Conservation (phyloP, 2,329 filamentous ascomycete genomes). For the Peltaster fructicola region DNA sequence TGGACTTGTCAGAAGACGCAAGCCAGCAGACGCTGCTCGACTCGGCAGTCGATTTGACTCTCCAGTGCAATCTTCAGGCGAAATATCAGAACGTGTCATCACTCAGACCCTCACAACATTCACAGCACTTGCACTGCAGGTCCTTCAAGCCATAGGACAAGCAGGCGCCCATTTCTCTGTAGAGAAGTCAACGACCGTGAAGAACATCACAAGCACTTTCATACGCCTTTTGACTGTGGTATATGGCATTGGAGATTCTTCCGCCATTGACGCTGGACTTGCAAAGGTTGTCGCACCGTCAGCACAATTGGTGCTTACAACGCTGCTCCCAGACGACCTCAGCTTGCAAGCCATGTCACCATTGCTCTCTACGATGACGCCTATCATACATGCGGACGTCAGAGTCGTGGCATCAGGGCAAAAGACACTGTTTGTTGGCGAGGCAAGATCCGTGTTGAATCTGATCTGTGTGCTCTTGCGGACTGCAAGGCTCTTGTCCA, state of each 20-base stretch:
- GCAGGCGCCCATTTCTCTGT: slow-evolving; percentile 63
- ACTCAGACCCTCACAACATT: slow-evolving; percentile 54
- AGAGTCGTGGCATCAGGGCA: too few relatives aligned
- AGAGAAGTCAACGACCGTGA: slow-evolving; percentile 52
- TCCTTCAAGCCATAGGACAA: slow-evolving; percentile 68
- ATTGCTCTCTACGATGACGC: too few relatives aligned
- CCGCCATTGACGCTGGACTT: too few relatives aligned
- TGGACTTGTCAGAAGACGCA: slow-evolving; percentile 51
- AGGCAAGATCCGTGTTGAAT: too few relatives aligned
- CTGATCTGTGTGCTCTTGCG: slow-evolving; percentile 9
- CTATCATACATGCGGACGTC: too few relatives aligned
- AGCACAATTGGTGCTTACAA: slow-evolving; percentile 59
- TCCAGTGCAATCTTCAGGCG: slow-evolving; percentile 39
- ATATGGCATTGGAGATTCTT: slow-evolving; percentile 53
- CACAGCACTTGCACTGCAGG: slow-evolving; percentile 58
- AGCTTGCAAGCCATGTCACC: too few relatives aligned
- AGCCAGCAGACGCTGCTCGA: slow-evolving; percentile 34
- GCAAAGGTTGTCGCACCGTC: slow-evolving; percentile 51
- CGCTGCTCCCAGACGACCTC: too few relatives aligned
- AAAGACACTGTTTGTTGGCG: too few relatives aligned
- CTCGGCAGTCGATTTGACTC: slow-evolving; percentile 24
- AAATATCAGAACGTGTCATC: slow-evolving; percentile 62
- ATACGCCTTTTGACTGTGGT: slow-evolving; percentile 53
- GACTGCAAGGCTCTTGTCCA: slow-evolving; percentile 8
- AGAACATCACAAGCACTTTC: slow-evolving; percentile 50